These are phyloP conservation scores for Vaccinium macrocarpon DNA, from an alignment of 148 eudicot genomes.

Conservation along the genomic window DNA sequence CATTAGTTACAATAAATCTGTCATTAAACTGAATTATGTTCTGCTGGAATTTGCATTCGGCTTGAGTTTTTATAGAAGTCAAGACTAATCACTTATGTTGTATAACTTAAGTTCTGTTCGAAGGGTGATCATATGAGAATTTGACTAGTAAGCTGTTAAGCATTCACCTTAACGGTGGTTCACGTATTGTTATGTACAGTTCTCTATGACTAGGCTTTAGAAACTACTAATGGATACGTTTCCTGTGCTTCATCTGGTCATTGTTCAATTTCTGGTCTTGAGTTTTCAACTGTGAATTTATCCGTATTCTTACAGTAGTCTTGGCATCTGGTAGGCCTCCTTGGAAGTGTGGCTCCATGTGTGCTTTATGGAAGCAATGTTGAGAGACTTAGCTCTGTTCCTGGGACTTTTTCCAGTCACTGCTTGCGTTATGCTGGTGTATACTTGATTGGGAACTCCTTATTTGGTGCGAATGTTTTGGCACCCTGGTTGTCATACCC, in stretches of 20 bases:
- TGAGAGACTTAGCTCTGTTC: conserved; percentile 64
- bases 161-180: not conserved
- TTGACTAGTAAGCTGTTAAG: not conserved
- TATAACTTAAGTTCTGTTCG: not conserved
- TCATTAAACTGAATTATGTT: no score
- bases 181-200: not conserved
- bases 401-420: conserved; percentile 64
- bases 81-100: not conserved
- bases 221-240: not conserved
- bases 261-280: not conserved
- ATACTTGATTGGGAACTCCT: conserved; percentile 57
- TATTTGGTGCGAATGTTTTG: conserved; percentile 70
- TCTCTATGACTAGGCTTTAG: not conserved
- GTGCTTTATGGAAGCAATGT: conserved; percentile 79
- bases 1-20: no score
- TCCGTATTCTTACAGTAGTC: not conserved
- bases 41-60: no score
- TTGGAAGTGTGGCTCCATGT: conserved; percentile 84
- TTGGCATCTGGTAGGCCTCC: conserved; percentile 47
- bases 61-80: no score
- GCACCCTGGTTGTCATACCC: conserved; percentile 85
- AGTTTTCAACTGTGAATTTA: not conserved
- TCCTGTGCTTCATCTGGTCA: not conserved
- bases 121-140: not conserved
- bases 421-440: conserved; percentile 74